Conservation (phyloP, 192 early-diverging fungal genomes). For the Backusella luteola region DNA sequence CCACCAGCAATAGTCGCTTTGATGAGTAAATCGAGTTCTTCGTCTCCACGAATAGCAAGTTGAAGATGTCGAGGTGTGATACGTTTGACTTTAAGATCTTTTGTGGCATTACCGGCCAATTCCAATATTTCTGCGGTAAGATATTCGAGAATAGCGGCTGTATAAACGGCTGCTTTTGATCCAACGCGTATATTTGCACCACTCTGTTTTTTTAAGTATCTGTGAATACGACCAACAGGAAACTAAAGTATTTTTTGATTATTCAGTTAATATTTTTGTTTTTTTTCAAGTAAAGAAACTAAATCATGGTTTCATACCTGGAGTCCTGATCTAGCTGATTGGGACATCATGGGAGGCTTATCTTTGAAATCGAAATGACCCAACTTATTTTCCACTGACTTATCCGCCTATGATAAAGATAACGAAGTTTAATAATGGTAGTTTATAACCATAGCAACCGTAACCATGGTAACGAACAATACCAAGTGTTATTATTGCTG, state of each 20-base stretch:
- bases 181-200: constrained; percentile 83
- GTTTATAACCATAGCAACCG: neutral
- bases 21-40: constrained; percentile 87
- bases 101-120: constrained; percentile 89
- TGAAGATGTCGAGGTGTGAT: constrained; percentile 90
- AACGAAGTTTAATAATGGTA: neutral
- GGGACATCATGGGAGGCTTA: constrained; percentile 52
- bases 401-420: constrained; percentile 26
- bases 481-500: neutral
- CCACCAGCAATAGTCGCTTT: constrained; percentile 90
- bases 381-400: constrained; percentile 6
- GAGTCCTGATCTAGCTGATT: constrained; percentile 59
- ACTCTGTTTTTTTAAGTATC: constrained; percentile 83
- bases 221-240: constrained; percentile 92
- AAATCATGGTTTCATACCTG: constrained; percentile 43
- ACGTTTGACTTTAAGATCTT: constrained; percentile 87
- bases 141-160: constrained; percentile 91
- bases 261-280: neutral
- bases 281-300: no score
- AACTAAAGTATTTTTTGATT: constrained; percentile 51
- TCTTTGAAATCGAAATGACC: constrained; percentile 29
- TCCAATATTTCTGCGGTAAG: constrained; percentile 91
- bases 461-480: neutral
- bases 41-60: constrained; percentile 89
- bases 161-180: constrained; percentile 89